Evolutionary conservation across 352 stramenopile species (phyloP).

Genomic region (Thalassiosira ordinaria): DNA sequence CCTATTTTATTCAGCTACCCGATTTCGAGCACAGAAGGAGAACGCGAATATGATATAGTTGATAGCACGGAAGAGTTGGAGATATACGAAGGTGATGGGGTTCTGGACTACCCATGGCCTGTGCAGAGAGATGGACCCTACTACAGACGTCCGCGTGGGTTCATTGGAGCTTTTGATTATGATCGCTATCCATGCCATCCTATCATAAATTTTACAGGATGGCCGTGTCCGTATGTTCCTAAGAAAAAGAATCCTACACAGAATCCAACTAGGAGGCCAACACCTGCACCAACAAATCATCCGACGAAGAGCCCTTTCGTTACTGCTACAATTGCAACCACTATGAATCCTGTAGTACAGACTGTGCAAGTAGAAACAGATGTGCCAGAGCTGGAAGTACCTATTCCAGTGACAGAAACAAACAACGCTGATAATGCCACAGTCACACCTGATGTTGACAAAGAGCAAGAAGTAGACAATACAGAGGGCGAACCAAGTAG

Average conservation of each 20-base stretch:
- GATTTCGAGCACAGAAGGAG: constrained; percentile 18
- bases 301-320: neutral
- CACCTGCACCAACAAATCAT: neutral
- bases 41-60: constrained; percentile 21
- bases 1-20: constrained; percentile 27
- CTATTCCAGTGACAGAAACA: no score
- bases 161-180: constrained; percentile 39
- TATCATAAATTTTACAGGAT: constrained; percentile 8
- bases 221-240: constrained; percentile 37
- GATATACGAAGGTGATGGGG: constrained; percentile 35
- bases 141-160: constrained; percentile 30
- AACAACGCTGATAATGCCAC: no score
- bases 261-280: constrained; percentile 6
- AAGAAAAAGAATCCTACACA: neutral
- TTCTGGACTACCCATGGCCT: constrained; percentile 30
- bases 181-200: constrained; percentile 21
- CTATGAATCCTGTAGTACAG: neutral
- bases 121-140: constrained; percentile 21
- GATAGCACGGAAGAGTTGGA: constrained; percentile 28
- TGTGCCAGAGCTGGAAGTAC: no score
- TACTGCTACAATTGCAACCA: constrained; percentile 1
- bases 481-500: neutral
- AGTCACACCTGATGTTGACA: neutral
- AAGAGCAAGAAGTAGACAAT: neutral
- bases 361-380: no score